These are phyloP conservation scores for Asterophora lycoperdoides DNA, from an alignment of 768 basidiomycete genomes.

Conservation along the genomic window DNA sequence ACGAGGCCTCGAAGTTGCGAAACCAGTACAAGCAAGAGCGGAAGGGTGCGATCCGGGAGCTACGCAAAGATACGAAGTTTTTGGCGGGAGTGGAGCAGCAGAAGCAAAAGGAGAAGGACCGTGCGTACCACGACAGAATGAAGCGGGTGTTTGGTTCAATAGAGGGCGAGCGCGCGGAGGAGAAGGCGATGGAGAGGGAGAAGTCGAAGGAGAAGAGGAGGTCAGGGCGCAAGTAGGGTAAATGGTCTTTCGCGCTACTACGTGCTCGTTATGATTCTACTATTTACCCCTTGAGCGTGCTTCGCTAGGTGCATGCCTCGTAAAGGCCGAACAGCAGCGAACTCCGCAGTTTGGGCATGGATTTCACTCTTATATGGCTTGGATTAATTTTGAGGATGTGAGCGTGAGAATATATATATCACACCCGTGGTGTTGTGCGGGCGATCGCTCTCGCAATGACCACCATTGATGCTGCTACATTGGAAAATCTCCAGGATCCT, in stretches of 20 bases:
- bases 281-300: no score
- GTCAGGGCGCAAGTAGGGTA: slow-evolving; percentile 62
- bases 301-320: no score
- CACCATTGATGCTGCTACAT: slow-evolving; percentile 7
- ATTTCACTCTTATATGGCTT: no score
- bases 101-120: slow-evolving; percentile 83
- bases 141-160: slow-evolving; percentile 72
- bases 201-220: slow-evolving; percentile 74
- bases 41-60: slow-evolving; percentile 94
- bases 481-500: slow-evolving; percentile 16
- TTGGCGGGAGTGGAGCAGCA: slow-evolving; percentile 84
- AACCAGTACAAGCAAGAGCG: slow-evolving; percentile 90
- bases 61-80: slow-evolving; percentile 94
- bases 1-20: slow-evolving; percentile 80
- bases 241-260: no score
- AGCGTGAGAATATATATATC: no score
- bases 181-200: slow-evolving; percentile 87
- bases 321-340: no score
- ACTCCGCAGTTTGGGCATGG: no score
- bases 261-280: no score
- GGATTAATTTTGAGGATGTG: no score
- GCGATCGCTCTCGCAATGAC: slow-evolving; percentile 4
- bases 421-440: no score
- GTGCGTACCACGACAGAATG: slow-evolving; percentile 75
- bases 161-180: slow-evolving; percentile 88